Evolutionary conservation across 2,329 filamentous ascomycete species (phyloP).

Genomic region (Bertia moriformis): DNA sequence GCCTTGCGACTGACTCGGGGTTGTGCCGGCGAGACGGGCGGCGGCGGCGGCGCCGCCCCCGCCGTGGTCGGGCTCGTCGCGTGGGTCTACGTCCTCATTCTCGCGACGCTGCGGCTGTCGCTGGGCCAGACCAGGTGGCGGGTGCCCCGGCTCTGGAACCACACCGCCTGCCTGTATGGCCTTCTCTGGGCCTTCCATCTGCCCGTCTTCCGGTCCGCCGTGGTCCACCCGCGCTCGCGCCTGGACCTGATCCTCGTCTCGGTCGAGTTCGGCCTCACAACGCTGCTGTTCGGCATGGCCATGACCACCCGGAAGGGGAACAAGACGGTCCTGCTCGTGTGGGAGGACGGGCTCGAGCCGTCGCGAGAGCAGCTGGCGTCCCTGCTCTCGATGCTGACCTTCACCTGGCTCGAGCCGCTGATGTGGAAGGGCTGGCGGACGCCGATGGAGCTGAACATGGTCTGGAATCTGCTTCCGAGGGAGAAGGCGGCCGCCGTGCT

Average conservation of each 20-base stretch:
- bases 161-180: slow-evolving; percentile 74
- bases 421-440: slow-evolving; percentile 80
- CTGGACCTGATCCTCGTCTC: slow-evolving; percentile 51
- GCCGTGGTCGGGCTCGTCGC: slow-evolving; percentile 53
- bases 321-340: slow-evolving; percentile 73
- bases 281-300: slow-evolving; percentile 61
- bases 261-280: slow-evolving; percentile 60
- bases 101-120: slow-evolving; percentile 60
- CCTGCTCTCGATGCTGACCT: slow-evolving; percentile 73
- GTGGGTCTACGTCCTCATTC: slow-evolving; percentile 68
- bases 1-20: slow-evolving; percentile 45
- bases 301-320: slow-evolving; percentile 82
- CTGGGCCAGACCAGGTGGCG: slow-evolving; percentile 49
- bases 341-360: slow-evolving; percentile 76
- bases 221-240: slow-evolving; percentile 60
- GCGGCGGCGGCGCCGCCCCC: slow-evolving; percentile 38
- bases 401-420: slow-evolving; percentile 79
- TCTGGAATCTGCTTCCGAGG: slow-evolving; percentile 81
- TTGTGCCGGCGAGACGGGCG: no score
- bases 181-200: slow-evolving; percentile 67
- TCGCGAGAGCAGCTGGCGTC: slow-evolving; percentile 79
- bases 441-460: slow-evolving; percentile 66
- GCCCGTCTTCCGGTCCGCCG: slow-evolving; percentile 67
- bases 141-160: slow-evolving; percentile 73
- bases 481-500: slow-evolving; percentile 78